Conservation (phyloP, 2,329 filamentous ascomycete species). For the Capronia americana region DNA sequence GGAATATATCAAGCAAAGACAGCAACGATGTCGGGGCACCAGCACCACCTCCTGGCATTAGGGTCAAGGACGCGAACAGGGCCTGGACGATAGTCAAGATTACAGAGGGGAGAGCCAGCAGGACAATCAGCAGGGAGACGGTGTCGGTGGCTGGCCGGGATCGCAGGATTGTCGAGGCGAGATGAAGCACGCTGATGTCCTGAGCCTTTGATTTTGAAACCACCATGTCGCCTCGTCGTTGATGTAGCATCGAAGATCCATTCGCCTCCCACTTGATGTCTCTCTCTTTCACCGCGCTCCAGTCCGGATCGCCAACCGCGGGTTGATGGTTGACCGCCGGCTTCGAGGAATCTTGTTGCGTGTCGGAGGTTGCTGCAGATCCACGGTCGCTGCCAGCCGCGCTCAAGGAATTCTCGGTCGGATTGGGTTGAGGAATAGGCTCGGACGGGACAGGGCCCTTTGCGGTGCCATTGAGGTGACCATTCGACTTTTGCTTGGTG, state of each 20-base stretch:
- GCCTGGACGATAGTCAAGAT: constrained; percentile 88
- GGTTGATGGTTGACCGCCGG: not conserved
- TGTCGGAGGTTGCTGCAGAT: constrained; percentile 10
- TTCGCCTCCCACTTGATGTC: constrained; percentile 31
- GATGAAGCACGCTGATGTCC: constrained; percentile 74
- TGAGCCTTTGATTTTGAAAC: constrained; percentile 71
- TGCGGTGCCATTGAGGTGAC: constrained; percentile 59
- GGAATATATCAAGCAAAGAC: constrained; percentile 89
- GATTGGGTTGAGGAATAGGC: constrained; percentile 29
- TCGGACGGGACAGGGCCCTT: constrained; percentile 49
- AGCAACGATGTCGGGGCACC: constrained; percentile 72
- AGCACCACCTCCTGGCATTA: constrained; percentile 77
- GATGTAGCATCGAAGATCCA: constrained; percentile 32
- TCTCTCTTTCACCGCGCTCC: constrained; percentile 28
- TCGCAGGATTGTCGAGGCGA: constrained; percentile 84
- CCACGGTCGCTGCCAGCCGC: constrained; percentile 21
- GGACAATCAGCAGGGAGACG: constrained; percentile 92
- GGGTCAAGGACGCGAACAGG: constrained; percentile 89
- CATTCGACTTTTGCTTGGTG: constrained; percentile 63
- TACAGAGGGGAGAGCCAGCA: constrained; percentile 89
- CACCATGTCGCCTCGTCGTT: constrained; percentile 72
- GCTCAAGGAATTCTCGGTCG: constrained; percentile 23
- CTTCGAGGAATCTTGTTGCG: constrained; percentile 19
- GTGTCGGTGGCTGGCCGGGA: constrained; percentile 93
- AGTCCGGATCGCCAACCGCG: constrained; percentile 22